Base-by-base conservation (phyloP, 2,329 filamentous ascomycete species). In the Aspergillus phoenicis region DNA sequence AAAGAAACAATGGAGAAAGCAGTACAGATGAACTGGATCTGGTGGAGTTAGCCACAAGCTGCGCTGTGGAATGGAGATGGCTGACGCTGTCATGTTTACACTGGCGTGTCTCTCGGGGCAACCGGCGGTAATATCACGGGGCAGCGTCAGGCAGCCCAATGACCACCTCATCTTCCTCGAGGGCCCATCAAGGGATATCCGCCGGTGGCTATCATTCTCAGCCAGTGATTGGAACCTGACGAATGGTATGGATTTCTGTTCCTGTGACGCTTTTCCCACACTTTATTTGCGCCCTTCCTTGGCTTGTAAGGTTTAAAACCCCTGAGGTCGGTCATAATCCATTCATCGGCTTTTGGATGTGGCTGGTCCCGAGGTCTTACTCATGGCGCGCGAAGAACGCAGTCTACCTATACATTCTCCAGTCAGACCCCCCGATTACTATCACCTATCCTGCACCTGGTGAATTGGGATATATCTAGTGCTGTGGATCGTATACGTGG, bases 81-180 rank as follows among this genome's bases (percentile, higher is more conserved):
- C 55, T 56, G 59, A 63, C 53, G 41, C 52, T 45, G 53, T 43
- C 53, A 56, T 71, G 68, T 71, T 71, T 71, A 71, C 69, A 36
- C 57, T 62, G 56, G 45, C 59, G 60, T 66, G 70, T 71, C 62
- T 66, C 70, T 70, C 67, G 68, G 70, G 70, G 70, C 70, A 71
- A 71, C 70, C 62, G 56, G 33, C 61, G 57, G 51, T 22, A 33
- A 43, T 39, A 62, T 61, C 61, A 62, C 53, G 59, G 59, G 57
- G 58, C 30, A 17, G 33, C 24, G 30, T 41, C 52, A 49, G 36
- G 45, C 58, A 60, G 48, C 33, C 47, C 52, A 39, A 22, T 30
- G 30, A 59, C 58, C 52, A 36, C 26, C 51, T 36, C 58, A 48
- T 53, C 39, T 30, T 41, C 22, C 48, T 20, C 33, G 38, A 33